Evolutionary conservation across 2,329 filamentous ascomycete genomes (phyloP).

Genomic region (Botrytis cinerea): DNA sequence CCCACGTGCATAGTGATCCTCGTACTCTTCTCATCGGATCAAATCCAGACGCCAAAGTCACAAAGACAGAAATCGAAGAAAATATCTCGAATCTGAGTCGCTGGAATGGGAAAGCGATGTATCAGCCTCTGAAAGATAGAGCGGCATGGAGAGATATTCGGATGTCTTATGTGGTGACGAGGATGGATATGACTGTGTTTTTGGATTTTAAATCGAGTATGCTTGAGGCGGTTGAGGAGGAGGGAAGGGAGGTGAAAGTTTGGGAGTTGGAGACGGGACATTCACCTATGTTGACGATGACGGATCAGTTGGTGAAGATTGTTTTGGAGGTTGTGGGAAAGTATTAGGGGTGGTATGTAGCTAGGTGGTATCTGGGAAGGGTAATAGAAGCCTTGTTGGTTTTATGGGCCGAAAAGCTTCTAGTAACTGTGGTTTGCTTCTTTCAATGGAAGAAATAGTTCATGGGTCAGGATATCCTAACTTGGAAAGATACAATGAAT

Average conservation of each 20-base stretch:
- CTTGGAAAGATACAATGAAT: neutral
- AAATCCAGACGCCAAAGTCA: neutral
- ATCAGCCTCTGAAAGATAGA: neutral
- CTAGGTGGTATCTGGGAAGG: neutral
- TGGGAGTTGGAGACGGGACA: neutral
- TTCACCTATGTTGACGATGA: neutral
- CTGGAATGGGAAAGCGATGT: neutral
- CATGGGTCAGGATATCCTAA: neutral
- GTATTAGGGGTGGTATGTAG: neutral
- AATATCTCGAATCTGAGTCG: neutral
- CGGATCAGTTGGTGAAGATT: neutral
- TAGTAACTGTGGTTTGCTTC: neutral
- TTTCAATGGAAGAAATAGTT: neutral
- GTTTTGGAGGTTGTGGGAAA: neutral
- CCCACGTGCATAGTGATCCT: neutral
- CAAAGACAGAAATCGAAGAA: neutral
- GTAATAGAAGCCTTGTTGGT: neutral
- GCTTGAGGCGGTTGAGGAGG: neutral
- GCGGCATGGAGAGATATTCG: neutral
- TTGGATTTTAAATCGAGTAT: neutral
- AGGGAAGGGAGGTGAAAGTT: neutral
- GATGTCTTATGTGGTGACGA: neutral
- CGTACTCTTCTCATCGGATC: neutral
- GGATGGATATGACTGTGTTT: neutral
- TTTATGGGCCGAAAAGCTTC: neutral